These are phyloP conservation scores for Penicillium bialowiezense DNA, from an alignment of 495 filamentous ascomycete species.

Conservation along the genomic window DNA sequence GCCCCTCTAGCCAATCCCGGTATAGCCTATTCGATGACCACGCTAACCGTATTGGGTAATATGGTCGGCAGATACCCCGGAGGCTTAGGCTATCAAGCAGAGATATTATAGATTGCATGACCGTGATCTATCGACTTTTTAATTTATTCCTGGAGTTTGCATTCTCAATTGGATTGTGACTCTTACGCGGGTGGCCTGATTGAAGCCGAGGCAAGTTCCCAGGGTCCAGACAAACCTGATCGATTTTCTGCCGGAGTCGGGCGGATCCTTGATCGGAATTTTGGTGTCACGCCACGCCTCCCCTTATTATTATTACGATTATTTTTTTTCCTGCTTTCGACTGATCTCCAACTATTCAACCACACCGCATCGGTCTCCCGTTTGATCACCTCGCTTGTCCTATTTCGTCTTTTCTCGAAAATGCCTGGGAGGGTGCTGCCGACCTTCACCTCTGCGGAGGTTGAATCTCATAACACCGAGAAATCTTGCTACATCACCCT, in stretches of 20 bases:
- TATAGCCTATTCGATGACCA: background rate
- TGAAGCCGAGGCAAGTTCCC: background rate
- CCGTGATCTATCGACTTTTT: too few relatives aligned
- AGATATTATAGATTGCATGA: background rate
- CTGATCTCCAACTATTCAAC: background rate
- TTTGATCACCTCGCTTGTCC: background rate
- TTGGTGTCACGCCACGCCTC: slow-evolving; percentile 8
- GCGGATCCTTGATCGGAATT: slow-evolving; percentile 5
- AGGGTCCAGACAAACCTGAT: background rate
- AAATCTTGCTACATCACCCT: slow-evolving; percentile 93
- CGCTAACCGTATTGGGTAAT: background rate
- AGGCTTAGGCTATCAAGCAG: background rate
- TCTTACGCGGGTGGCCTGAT: slow-evolving; percentile 2
- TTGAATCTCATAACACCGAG: slow-evolving; percentile 72
- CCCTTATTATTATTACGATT: background rate
- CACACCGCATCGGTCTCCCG: background rate
- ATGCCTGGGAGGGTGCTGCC: slow-evolving; percentile 65
- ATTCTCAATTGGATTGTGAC: too few relatives aligned
- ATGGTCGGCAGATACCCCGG: background rate
- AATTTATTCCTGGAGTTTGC: too few relatives aligned
- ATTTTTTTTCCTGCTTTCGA: background rate
- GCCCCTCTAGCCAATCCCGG: background rate
- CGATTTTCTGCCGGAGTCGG: slow-evolving; percentile 5
- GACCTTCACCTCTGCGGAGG: slow-evolving; percentile 72
- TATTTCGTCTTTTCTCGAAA: slow-evolving; percentile 10